phyloP scores from a whole-genome alignment of 1,139 yeast genomes.

The Candida glucosophila region DNA sequence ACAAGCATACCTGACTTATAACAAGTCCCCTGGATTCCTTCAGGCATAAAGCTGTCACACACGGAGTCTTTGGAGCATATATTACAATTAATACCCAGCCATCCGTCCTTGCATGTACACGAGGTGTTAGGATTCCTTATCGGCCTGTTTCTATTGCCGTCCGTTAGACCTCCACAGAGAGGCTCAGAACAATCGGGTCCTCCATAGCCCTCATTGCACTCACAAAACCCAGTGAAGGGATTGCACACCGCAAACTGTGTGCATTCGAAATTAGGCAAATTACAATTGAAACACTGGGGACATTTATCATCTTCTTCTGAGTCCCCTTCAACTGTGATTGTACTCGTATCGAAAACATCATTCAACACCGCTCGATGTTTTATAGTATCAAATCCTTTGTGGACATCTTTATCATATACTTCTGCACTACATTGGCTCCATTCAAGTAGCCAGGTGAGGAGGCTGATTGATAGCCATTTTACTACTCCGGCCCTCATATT shows the following conservation, averaged over 20 bases:
- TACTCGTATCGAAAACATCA: slow-evolving; percentile 18
- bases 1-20: slow-evolving; percentile 83
- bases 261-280: slow-evolving; percentile 83
- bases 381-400: slow-evolving; percentile 22
- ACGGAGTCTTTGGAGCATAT: slow-evolving; percentile 62
- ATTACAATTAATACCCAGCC: slow-evolving; percentile 94
- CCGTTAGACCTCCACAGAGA: slow-evolving; percentile 72
- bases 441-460: too few relatives aligned
- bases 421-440: too few relatives aligned
- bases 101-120: slow-evolving; percentile 76
- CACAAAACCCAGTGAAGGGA: slow-evolving; percentile 82
- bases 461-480: too few relatives aligned
- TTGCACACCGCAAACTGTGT: slow-evolving; percentile 85
- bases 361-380: slow-evolving; percentile 16
- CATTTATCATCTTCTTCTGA: slow-evolving; percentile 24
- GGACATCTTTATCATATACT: too few relatives aligned
- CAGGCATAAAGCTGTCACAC: slow-evolving; percentile 86
- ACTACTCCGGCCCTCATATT: too few relatives aligned
- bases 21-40: slow-evolving; percentile 80
- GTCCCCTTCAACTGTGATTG: slow-evolving; percentile 4
- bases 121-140: slow-evolving; percentile 42
- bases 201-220: slow-evolving; percentile 87
- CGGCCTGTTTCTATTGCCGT: slow-evolving; percentile 55
- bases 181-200: slow-evolving; percentile 90
- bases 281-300: slow-evolving; percentile 91